Base-by-base conservation (phyloP, 2,329 filamentous ascomycete species). In the Colletotrichum simmondsii region DNA sequence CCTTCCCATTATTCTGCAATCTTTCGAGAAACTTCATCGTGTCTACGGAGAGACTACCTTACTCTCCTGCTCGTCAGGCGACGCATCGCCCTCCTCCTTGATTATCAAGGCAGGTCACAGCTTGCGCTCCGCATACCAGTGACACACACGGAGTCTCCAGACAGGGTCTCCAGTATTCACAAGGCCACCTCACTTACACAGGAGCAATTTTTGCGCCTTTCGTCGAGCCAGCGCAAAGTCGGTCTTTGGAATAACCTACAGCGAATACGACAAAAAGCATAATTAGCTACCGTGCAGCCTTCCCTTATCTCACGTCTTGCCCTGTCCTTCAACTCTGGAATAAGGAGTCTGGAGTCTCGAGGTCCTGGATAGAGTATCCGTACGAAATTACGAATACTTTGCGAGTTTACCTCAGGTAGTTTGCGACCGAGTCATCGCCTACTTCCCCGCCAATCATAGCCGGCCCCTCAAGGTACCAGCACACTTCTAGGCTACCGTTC, bases 381-480 rank as follows among this genome's bases (percentile, higher is more conserved):
- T 42, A 42, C 37, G 37, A 42, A 19, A 19, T 3, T 42, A 42
- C 37, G 37, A 42, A 42, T 42, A 7, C 37, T 42, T 42, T 42
- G 37, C 37, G 37, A 42, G 8, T 19, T 22, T 49, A n/a, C 42
- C 42, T 49, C n/a, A n/a, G n/a, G n/a, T 35, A 49, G 22, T 46
- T 56, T 24, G 53, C 46, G 64, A 52, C 49, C 68, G 65, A 72
- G 65, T 72, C 69, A 68, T 68, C 65, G 62, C n/a, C 37, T 53
- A 58, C 46, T 28, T 54, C 42, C 65, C 66, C 60, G 24, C 71
- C 71, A 74, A 68, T 69, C 65, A 46, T 52, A 42, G 28, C 57
- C 30, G 35, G 19, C 14, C n/a, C 58, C 26, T 58, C 28, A 32
- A 60, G 56, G 61, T 53, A 46, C 52, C 46, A 53, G 49, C n/a